Conservation (phyloP, 2,329 filamentous ascomycete genomes). For the Knoxdaviesia capensis region DNA sequence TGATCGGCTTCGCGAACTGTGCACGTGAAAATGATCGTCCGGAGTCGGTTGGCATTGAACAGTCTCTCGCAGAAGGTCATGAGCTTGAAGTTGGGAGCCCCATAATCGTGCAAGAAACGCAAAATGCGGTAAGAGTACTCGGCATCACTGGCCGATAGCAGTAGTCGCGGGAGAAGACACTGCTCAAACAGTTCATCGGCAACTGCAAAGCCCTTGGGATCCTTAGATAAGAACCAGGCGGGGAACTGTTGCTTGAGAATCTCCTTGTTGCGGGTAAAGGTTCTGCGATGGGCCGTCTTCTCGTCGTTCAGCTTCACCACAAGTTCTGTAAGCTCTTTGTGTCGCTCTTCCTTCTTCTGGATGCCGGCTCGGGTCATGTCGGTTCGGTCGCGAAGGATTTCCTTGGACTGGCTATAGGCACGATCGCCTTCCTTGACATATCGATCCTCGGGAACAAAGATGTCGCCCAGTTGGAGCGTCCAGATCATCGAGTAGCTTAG, state of each 20-base stretch:
- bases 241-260: conserved; percentile 58
- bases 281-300: conserved; percentile 5
- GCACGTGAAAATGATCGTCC: conserved; percentile 69
- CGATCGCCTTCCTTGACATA: conserved; percentile 60
- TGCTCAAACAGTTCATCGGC: conserved; percentile 70
- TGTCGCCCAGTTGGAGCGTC: conserved; percentile 68
- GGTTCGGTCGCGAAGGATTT: conserved; percentile 48
- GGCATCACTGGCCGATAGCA: conserved; percentile 69
- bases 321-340: conserved; percentile 47
- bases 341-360: conserved; percentile 47
- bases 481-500: conserved; percentile 85
- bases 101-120: conserved; percentile 68
- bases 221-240: conserved; percentile 41
- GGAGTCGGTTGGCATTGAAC: conserved; percentile 65
- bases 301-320: conserved; percentile 5
- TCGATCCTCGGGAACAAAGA: conserved; percentile 53
- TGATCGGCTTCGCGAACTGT: conserved; percentile 84
- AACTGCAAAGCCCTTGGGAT: conserved; percentile 33
- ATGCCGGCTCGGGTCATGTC: conserved; percentile 50
- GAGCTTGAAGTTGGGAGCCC: conserved; percentile 70
- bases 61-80: conserved; percentile 67
- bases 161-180: conserved; percentile 74
- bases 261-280: conserved; percentile 19
- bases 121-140: conserved; percentile 78
- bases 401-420: conserved; percentile 44